Evolutionary conservation across 1,284 basidiomycete genomes (phyloP).

Genomic region (Sanghuangporus sanghuang): DNA sequence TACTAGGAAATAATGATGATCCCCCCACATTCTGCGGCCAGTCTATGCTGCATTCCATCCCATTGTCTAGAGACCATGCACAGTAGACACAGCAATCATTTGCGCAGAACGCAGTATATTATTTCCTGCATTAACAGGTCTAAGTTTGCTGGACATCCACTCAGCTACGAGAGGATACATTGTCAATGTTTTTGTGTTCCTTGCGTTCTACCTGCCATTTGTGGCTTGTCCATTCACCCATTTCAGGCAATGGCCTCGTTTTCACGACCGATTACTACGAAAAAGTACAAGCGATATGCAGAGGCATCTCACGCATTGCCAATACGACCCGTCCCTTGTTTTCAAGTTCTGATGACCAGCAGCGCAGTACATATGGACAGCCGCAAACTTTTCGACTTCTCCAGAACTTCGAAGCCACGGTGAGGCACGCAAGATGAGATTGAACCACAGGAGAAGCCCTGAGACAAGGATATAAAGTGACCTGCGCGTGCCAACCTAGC

Average conservation of each 20-base stretch:
- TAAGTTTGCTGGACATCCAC: neutral
- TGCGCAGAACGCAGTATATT: neutral
- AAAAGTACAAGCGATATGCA: slow-evolving; percentile 10
- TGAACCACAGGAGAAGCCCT: neutral
- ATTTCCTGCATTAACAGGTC: neutral
- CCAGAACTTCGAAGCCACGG: neutral
- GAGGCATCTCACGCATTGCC: neutral
- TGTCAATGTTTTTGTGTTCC: neutral
- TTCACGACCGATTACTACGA: neutral
- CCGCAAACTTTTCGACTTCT: neutral
- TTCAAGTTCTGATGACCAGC: slow-evolving; percentile 1
- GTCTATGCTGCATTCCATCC: too few relatives aligned
- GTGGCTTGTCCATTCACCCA: slow-evolving; percentile 4
- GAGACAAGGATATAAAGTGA: neutral
- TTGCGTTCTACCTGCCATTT: slow-evolving; percentile 1
- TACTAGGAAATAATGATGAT: too few relatives aligned
- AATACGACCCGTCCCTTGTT: slow-evolving; percentile 8
- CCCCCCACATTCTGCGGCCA: too few relatives aligned
- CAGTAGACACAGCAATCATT: too few relatives aligned
- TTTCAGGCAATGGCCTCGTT: neutral
- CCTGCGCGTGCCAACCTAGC: neutral
- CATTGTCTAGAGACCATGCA: too few relatives aligned
- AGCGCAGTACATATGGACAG: neutral
- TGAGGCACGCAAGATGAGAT: neutral
- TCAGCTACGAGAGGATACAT: neutral